A percentile compares a stretch with the other conserved stretches of the same genome.
Conservation (phyloP, 345 rosid species). For the Eucalyptus caleyi region DNA sequence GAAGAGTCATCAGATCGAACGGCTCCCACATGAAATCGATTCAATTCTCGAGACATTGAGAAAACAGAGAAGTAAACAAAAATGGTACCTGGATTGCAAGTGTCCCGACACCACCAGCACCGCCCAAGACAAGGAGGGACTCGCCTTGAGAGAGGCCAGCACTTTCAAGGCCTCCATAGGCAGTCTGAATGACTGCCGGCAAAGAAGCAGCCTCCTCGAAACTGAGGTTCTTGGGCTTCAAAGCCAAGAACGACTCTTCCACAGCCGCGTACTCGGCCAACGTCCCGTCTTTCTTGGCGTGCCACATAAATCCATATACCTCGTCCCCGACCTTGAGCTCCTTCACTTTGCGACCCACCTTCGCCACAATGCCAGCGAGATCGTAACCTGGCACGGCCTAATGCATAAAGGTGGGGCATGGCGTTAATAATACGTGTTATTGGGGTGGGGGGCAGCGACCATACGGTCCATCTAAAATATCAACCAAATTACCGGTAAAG, state of each 20-base stretch:
- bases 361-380: slow-evolving; percentile 75
- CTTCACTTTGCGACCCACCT: slow-evolving; percentile 54
- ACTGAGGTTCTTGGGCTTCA: slow-evolving; percentile 62
- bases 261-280: slow-evolving; percentile 68
- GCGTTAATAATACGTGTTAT: background rate
- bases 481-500: slow-evolving; percentile 30
- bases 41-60: background rate
- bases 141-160: slow-evolving; percentile 61
- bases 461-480: background rate
- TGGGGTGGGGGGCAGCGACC: too few species aligned
- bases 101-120: slow-evolving; percentile 93
- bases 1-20: background rate
- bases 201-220: slow-evolving; percentile 71
- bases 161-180: slow-evolving; percentile 65
- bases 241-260: slow-evolving; percentile 64
- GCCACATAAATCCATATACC: slow-evolving; percentile 60
- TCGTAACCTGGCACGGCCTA: slow-evolving; percentile 91
- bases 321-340: slow-evolving; percentile 69
- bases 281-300: slow-evolving; percentile 70
- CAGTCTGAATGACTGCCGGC: slow-evolving; percentile 72
- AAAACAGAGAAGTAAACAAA: background rate
- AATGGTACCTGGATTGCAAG: slow-evolving; percentile 60
- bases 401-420: too few species aligned
- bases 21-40: background rate
- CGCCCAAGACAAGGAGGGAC: slow-evolving; percentile 77